Percentiles rank a stretch among this genome's conserved stretches.
These are phyloP conservation scores for Sarocladium brachiariae DNA, from an alignment of 2,329 filamentous ascomycete species.

Conservation along the genomic window DNA sequence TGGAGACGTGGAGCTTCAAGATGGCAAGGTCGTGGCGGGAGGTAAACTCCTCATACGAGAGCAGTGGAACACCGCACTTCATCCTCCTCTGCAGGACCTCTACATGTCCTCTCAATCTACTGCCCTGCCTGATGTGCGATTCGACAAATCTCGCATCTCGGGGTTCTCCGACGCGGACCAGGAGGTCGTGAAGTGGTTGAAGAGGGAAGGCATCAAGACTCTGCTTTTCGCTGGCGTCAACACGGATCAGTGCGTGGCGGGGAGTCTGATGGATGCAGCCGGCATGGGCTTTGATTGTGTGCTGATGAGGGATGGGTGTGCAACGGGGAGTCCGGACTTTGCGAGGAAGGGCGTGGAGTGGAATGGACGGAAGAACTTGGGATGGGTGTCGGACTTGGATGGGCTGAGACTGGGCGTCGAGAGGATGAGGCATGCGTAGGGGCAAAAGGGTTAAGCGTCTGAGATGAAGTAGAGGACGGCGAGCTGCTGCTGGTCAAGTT, in stretches of 20 bases:
- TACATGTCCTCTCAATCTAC: conserved; percentile 25
- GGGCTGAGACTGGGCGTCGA: neutral
- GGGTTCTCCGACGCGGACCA: conserved; percentile 44
- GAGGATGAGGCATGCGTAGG: neutral
- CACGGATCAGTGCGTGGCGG: conserved; percentile 54
- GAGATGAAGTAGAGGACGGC: too few relatives aligned
- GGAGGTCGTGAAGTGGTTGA: conserved; percentile 34
- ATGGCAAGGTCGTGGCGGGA: conserved; percentile 8
- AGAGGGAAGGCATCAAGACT: conserved; percentile 33
- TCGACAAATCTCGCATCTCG: conserved; percentile 52
- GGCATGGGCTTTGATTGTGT: conserved; percentile 50
- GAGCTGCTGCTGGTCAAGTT: too few relatives aligned
- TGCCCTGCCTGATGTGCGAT: conserved; percentile 35
- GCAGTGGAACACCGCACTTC: conserved; percentile 51
- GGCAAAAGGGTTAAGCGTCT: too few relatives aligned
- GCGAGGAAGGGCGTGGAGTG: conserved; percentile 4
- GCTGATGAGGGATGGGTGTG: conserved; percentile 26
- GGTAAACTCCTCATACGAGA: conserved; percentile 42
- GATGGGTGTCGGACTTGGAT: neutral
- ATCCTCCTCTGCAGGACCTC: conserved; percentile 32
- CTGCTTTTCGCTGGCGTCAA: conserved; percentile 53
- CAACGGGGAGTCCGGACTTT: conserved; percentile 1
- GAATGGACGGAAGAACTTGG: conserved; percentile 5
- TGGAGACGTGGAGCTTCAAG: conserved; percentile 25
- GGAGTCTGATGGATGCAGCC: conserved; percentile 48